Percentiles rank a stretch among this genome's conserved stretches.
Evolutionary conservation across 2,329 filamentous ascomycete species (phyloP).

Genomic region (Tolypocladium nubicola): DNA sequence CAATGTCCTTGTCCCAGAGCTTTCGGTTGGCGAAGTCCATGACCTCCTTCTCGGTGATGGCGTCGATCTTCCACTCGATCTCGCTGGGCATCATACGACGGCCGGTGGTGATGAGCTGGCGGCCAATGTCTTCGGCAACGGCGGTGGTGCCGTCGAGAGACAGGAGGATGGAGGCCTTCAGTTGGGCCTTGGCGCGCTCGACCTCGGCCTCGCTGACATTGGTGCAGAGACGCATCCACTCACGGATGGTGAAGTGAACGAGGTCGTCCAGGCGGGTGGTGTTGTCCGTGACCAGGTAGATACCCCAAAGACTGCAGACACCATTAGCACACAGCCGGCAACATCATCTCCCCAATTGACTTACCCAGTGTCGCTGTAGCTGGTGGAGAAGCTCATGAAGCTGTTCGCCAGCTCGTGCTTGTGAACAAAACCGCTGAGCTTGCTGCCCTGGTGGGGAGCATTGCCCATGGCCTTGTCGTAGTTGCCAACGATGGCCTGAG

Average conservation of each 20-base stretch:
- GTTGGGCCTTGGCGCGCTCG: conserved; percentile 97
- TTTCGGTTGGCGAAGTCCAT: conserved; percentile 94
- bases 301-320: conserved; percentile 80
- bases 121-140: conserved; percentile 94
- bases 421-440: conserved; percentile 90
- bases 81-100: conserved; percentile 84
- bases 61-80: conserved; percentile 84
- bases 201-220: conserved; percentile 83
- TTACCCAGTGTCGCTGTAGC: conserved; percentile 98
- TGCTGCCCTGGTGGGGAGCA: conserved; percentile 94
- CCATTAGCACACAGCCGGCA: conserved; percentile 12
- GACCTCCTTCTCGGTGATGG: conserved; percentile 89
- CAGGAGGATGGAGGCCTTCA: conserved; percentile 95
- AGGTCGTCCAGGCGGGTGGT: conserved; percentile 83
- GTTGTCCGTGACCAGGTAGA: conserved; percentile 94
- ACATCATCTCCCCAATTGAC: conserved; percentile 15
- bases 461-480: conserved; percentile 99
- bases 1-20: conserved; percentile 95
- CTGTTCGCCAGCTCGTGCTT: conserved; percentile 95
- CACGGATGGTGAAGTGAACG: conserved; percentile 93
- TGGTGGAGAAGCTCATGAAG: conserved; percentile 99
- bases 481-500: conserved; percentile 98
- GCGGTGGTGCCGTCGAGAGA: conserved; percentile 96
- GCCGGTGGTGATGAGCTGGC: conserved; percentile 96
- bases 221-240: conserved; percentile 92